Percentiles rank a stretch among this genome's conserved stretches.
Conservation (phyloP, 768 basidiomycete genomes). For the Auricularia auricula-judae region DNA sequence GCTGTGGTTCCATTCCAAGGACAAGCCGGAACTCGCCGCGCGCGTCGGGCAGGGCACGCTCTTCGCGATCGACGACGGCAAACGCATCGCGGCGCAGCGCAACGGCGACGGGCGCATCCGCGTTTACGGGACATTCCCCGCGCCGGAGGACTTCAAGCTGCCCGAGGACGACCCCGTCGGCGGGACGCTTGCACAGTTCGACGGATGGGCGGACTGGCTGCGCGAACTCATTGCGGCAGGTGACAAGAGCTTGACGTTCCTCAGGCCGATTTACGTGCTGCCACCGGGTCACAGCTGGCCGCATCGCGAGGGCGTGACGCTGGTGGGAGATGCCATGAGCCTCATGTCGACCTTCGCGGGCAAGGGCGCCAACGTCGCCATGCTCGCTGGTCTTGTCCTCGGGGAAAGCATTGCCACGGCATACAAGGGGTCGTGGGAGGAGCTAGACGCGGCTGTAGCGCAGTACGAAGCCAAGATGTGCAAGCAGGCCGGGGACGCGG, state of each 20-base stretch:
- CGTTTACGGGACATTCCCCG: constrained; percentile 11
- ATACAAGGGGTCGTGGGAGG: not conserved
- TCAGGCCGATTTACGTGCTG: constrained; percentile 3
- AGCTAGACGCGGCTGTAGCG: not conserved
- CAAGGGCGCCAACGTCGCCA: constrained; percentile 26
- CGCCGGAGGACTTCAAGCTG: constrained; percentile 1
- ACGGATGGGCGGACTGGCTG: not conserved
- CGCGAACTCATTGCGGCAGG: not conserved
- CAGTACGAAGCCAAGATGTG: not conserved
- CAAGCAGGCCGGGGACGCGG: too few species aligned
- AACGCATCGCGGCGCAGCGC: constrained; percentile 21
- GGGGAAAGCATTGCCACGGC: constrained; percentile 3
- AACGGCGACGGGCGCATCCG: constrained; percentile 19
- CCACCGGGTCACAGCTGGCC: constrained; percentile 8
- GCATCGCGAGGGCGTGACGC: constrained; percentile 8
- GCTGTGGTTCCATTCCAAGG: constrained; percentile 6
- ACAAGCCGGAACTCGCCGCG: constrained; percentile 15
- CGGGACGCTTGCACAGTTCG: not conserved
- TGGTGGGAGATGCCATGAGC: constrained; percentile 27
- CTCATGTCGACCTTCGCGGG: constrained; percentile 27
- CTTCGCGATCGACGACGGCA: constrained; percentile 16
- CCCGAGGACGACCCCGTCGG: not conserved
- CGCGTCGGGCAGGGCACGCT: constrained; percentile 20
- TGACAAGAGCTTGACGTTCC: not conserved
- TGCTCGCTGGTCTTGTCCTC: constrained; percentile 17